A percentile compares a stretch with the other conserved stretches of the same genome.
phyloP scores from a whole-genome alignment of 805 yeast genomes.

The Suhomyces pyralidae region DNA sequence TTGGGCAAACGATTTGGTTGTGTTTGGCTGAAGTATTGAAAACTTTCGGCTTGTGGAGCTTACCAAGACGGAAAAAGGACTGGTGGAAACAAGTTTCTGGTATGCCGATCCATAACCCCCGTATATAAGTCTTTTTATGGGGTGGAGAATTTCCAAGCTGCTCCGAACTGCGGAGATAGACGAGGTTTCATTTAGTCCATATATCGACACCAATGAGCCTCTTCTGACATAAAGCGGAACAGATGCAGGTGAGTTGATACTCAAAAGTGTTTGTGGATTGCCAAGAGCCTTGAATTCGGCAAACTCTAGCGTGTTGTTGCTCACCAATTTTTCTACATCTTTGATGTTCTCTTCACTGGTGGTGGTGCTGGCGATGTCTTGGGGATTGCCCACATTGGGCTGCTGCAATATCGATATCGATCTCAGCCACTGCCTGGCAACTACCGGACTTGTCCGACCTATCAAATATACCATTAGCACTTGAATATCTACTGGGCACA shows the following conservation, averaged over 20 bases:
- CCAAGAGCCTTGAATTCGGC: conserved; percentile 44
- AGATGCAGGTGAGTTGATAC: conserved; percentile 57
- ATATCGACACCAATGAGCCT: conserved; percentile 50
- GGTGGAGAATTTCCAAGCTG: conserved; percentile 30
- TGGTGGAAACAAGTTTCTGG: conserved; percentile 48
- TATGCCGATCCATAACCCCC: conserved; percentile 47
- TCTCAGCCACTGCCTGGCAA: neutral
- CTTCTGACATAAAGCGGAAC: conserved; percentile 49
- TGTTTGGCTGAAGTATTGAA: conserved; percentile 12
- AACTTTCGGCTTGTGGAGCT: conserved; percentile 31
- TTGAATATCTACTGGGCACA: neutral
- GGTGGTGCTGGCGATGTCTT: conserved; percentile 5
- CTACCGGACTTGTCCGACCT: neutral
- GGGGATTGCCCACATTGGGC: neutral
- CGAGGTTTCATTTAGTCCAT: conserved; percentile 23
- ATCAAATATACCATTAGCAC: neutral
- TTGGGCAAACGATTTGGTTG: conserved; percentile 40
- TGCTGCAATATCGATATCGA: conserved; percentile 1
- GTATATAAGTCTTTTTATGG: conserved; percentile 40
- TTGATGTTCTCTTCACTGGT: conserved; percentile 8
- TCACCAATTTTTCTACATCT: conserved; percentile 14
- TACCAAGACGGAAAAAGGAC: conserved; percentile 43
- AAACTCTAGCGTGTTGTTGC: conserved; percentile 18
- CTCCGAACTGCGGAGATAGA: conserved; percentile 18
- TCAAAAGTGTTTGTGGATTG: conserved; percentile 45